Evolutionary conservation across 2,329 filamentous ascomycete species (phyloP).

Genomic region (Colletotrichum costaricense): DNA sequence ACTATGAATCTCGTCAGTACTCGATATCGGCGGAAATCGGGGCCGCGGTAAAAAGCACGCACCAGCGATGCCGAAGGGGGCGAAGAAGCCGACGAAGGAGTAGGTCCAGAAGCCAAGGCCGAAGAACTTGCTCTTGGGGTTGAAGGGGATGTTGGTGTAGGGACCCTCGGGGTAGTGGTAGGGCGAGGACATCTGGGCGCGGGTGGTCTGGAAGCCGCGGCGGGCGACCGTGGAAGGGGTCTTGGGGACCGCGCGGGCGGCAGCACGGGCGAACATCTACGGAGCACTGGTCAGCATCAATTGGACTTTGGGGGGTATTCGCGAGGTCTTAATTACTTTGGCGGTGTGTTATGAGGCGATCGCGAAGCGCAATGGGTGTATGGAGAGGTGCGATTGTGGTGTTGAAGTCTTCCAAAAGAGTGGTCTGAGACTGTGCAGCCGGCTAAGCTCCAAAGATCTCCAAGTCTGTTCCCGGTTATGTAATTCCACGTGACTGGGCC

Average conservation of each 20-base stretch:
- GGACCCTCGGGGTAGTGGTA: constrained; percentile 99
- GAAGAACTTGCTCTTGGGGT: constrained; percentile 91
- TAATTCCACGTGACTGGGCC: constrained; percentile 22
- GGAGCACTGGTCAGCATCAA: constrained; percentile 54
- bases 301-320: neutral
- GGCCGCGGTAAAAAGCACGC: constrained; percentile 49
- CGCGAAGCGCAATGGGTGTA: constrained; percentile 29
- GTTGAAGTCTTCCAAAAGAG: constrained; percentile 33
- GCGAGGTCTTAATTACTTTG: constrained; percentile 17
- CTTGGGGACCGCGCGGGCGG: constrained; percentile 66
- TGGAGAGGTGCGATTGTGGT: constrained; percentile 21
- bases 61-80: constrained; percentile 74
- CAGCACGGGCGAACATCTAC: constrained; percentile 87
- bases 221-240: constrained; percentile 80
- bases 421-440: constrained; percentile 35
- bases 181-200: constrained; percentile 84
- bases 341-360: constrained; percentile 20
- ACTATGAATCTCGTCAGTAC: constrained; percentile 49
- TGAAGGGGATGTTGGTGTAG: constrained; percentile 96
- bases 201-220: constrained; percentile 94
- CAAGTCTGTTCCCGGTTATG: neutral
- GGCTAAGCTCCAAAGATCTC: constrained; percentile 31
- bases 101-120: constrained; percentile 84
- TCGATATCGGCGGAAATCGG: neutral
- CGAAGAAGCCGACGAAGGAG: constrained; percentile 65